phyloP scores from a whole-genome alignment of 2,329 filamentous ascomycete species.

The Diaporthe batatas region DNA sequence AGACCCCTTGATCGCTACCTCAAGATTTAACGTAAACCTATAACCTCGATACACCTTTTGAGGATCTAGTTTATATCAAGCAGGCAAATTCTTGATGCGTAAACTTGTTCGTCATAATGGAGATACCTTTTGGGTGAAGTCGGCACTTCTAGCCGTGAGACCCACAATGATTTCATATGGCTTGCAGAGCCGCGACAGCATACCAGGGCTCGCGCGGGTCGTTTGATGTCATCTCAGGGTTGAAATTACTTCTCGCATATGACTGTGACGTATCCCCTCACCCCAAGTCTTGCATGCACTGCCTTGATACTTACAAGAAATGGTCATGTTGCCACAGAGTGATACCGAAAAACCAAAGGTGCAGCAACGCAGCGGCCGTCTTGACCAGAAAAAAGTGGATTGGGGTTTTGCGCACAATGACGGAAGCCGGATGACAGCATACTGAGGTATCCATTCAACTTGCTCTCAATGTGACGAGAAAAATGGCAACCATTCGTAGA shows the following conservation, averaged over 20 bases:
- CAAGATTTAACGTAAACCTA: background rate
- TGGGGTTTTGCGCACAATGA: background rate
- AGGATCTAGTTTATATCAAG: too few relatives aligned
- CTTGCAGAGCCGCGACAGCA: conserved; percentile 5
- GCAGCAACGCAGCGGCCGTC: background rate
- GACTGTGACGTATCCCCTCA: conserved; percentile 34
- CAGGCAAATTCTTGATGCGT: background rate
- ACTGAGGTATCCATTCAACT: background rate
- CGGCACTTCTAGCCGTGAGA: background rate
- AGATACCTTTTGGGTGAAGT: conserved; percentile 5
- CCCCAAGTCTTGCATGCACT: background rate
- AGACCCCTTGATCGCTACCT: too few relatives aligned
- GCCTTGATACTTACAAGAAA: background rate
- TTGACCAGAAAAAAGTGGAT: background rate
- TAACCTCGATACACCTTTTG: background rate
- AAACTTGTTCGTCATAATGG: conserved; percentile 4
- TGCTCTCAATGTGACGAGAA: background rate
- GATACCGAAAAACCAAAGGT: background rate
- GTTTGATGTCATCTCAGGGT: conserved; percentile 37
- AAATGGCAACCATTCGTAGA: background rate
- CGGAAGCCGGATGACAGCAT: background rate
- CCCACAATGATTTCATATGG: conserved; percentile 38
- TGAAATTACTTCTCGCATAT: background rate
- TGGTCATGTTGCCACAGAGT: background rate
- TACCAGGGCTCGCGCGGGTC: conserved; percentile 8